Evolutionary conservation across 495 filamentous ascomycete species (phyloP), one percentile per base, ranked within the genome.

Genomic region (Durotheca rogersii): DNA sequence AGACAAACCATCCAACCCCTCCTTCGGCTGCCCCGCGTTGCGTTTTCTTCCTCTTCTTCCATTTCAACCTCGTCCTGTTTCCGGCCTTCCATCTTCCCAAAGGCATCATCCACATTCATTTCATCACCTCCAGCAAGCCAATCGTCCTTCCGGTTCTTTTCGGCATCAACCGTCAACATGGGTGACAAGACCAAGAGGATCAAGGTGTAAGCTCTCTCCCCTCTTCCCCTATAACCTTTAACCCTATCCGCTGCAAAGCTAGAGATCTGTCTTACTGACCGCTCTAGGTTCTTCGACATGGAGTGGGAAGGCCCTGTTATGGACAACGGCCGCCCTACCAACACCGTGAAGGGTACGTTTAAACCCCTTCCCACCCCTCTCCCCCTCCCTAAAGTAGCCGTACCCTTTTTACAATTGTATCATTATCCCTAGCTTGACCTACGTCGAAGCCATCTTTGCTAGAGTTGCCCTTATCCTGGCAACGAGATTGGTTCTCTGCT

Each of bases 281-380:
- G 23, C 23, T 47, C 35, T 31, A 59, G 56, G 66, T 79, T 72
- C 60, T 50, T 66, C 44, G 59, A 67, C 52, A 31, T 66, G 29
- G 64, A 72, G 54, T 88, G 85, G 85, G 72, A 77, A 53, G 85
- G 83, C 30, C 85, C 85, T 33, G 77, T 81, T 63, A 51, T 85
- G 42, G 80, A 86, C 59, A 67, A 68, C 35, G 72, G 76, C 72
- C 78, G 79, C 47, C 63, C 76, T 56, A 86, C 82, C 52, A 66
- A 67, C 33, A 76, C 75, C 40, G 61, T 81, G 57, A 78, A 81
- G 68, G 53, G 82, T 90, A 82, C 80, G 85, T 73, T 37, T 4
- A 38, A 34, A 32, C 40, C 39, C 36, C 16, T 56, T 36, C 47
- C 12, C 56, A 31, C 45, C 41, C 56, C 42, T 56, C 42, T n/a